Evolutionary conservation across 306 rosid genomes (phyloP).

Genomic region (Cajanus cajan): DNA sequence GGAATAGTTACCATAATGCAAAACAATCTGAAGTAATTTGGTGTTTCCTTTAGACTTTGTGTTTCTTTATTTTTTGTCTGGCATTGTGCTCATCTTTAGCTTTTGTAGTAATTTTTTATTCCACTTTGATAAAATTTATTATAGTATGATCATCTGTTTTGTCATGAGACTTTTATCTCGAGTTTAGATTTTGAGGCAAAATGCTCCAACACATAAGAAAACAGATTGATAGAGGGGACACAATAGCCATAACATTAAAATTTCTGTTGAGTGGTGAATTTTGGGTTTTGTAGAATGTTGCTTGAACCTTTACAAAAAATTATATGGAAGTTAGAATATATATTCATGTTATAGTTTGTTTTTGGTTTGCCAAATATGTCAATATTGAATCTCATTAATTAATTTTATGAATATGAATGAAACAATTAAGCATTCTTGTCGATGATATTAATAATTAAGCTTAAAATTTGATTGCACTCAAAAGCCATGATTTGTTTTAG

Average conservation of each 20-base stretch:
- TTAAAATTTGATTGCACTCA: not conserved
- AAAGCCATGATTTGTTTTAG: not conserved
- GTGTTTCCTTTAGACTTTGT: not conserved
- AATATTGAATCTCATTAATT: slow-evolving; percentile 4
- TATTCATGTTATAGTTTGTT: not conserved
- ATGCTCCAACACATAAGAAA: not conserved
- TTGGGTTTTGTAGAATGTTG: slow-evolving; percentile 15
- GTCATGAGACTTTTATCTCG: not conserved
- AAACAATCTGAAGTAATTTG: not conserved
- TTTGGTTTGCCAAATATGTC: not conserved
- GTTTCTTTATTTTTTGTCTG: slow-evolving; percentile 3
- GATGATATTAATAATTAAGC: not conserved
- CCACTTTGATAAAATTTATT: not conserved
- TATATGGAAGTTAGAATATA: not conserved
- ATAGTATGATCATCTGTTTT: not conserved
- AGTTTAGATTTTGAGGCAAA: slow-evolving; percentile 17
- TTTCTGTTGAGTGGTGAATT: not conserved
- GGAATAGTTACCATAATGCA: not conserved
- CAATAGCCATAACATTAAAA: slow-evolving; percentile 1
- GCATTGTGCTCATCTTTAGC: slow-evolving; percentile 14
- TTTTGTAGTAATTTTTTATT: not conserved
- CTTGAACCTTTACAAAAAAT: slow-evolving; percentile 7
- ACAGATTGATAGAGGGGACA: not conserved
- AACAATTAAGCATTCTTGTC: slow-evolving; percentile 15
- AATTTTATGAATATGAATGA: slow-evolving; percentile 17